Conservation (phyloP, 768 basidiomycete species). For the Boletellus ananas region DNA sequence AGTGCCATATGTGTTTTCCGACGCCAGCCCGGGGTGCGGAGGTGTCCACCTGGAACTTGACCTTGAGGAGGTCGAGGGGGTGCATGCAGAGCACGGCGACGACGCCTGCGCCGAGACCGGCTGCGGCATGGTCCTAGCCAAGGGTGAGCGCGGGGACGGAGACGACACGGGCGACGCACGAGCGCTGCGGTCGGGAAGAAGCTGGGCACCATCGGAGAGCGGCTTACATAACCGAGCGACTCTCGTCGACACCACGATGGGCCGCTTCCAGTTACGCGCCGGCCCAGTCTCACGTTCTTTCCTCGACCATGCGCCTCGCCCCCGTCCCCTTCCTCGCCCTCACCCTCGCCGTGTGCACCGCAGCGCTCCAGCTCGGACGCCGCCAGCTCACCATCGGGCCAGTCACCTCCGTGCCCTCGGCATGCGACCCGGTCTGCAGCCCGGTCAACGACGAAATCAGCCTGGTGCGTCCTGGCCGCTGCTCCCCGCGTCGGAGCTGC, state of each 20-base stretch:
- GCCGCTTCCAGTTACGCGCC: too few species aligned
- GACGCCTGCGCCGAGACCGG: constrained; percentile 90
- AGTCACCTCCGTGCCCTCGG: constrained; percentile 16
- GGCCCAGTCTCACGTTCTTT: background rate
- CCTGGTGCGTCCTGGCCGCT: constrained; percentile 14
- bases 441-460: constrained; percentile 23
- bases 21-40: constrained; percentile 54
- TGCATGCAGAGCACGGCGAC: constrained; percentile 95
- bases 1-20: constrained; percentile 71
- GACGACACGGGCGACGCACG: constrained; percentile 8
- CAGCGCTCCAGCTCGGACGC: background rate
- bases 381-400: constrained; percentile 17
- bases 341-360: constrained; percentile 1
- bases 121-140: constrained; percentile 86
- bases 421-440: constrained; percentile 22
- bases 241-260: too few species aligned
- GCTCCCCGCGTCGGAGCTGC: constrained; percentile 4
- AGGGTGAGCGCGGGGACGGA: background rate
- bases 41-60: constrained; percentile 88
- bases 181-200: constrained; percentile 41
- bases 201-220: constrained; percentile 24
- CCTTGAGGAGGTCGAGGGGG: constrained; percentile 92
- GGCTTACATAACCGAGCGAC: constrained; percentile 13
- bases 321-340: constrained; percentile 3
- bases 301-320: constrained; percentile 15